A percentile compares a stretch with the other conserved stretches of the same genome.
These are phyloP conservation scores for Sphagnum magellanicum DNA, from an alignment of 228 moss, liverwort and hornwort genomes.

Conservation along the genomic window DNA sequence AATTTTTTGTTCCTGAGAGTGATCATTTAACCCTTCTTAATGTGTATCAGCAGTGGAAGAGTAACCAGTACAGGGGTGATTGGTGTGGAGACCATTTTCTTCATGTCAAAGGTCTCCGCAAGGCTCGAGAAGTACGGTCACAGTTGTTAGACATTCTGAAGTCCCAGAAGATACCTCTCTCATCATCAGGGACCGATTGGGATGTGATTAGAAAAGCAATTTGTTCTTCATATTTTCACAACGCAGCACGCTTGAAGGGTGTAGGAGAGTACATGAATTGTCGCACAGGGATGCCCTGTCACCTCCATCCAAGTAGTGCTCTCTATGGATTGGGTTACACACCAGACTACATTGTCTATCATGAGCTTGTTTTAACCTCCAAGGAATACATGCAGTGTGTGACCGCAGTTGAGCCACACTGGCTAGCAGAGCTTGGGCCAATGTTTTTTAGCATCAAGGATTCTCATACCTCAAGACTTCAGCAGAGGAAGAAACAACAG, in stretches of 20 bases:
- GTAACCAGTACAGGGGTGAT: conserved; percentile 81
- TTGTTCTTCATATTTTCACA: conserved; percentile 88
- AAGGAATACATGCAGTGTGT: conserved; percentile 99
- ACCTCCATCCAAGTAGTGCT: conserved; percentile 94
- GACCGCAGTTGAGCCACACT: conserved; percentile 94
- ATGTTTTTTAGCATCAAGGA: conserved; percentile 97
- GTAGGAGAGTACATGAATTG: conserved; percentile 86
- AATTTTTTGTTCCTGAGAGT: conserved; percentile 93
- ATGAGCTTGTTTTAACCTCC: conserved; percentile 84
- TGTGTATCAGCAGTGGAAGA: conserved; percentile 93
- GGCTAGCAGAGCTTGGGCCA: conserved; percentile 96
- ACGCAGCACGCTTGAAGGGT: conserved; percentile 86
- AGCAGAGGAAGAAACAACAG: conserved; percentile 85
- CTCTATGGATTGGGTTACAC: conserved; percentile 90
- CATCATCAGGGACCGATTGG: conserved; percentile 80
- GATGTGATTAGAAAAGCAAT: conserved; percentile 87
- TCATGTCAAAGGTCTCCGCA: conserved; percentile 89
- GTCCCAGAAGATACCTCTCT: conserved; percentile 71
- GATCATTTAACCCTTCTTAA: conserved; percentile 92
- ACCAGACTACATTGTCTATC: conserved; percentile 95
- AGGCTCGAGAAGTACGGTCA: conserved; percentile 88
- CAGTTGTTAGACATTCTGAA: conserved; percentile 91
- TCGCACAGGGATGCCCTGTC: conserved; percentile 93
- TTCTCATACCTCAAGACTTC: conserved; percentile 85
- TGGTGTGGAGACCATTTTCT: conserved; percentile 97